These are phyloP conservation scores for Chaetomiaceae sp. DNA, from an alignment of 2,329 filamentous ascomycete genomes.

Conservation along the genomic window DNA sequence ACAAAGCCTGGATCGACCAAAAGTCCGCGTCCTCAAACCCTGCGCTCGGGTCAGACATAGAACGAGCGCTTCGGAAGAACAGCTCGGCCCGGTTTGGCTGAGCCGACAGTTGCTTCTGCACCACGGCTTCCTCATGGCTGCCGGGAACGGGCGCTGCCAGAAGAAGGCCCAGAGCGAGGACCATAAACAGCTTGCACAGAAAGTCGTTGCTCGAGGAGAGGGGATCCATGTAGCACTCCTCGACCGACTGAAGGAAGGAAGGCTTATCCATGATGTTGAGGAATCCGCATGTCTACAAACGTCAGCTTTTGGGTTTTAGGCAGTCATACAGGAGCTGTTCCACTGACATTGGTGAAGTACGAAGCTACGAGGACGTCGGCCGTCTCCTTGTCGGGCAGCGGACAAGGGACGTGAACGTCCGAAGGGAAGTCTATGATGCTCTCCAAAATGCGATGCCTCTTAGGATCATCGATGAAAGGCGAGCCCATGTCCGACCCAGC, in stretches of 20 bases:
- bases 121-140: conserved; percentile 42
- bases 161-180: conserved; percentile 57
- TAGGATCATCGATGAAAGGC: conserved; percentile 51
- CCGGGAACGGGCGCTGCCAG: conserved; percentile 48
- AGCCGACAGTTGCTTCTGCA: conserved; percentile 45
- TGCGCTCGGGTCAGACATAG: conserved; percentile 38
- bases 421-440: conserved; percentile 42
- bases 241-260: conserved; percentile 43
- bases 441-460: conserved; percentile 52
- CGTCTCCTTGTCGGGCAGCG: conserved; percentile 50
- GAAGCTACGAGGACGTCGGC: conserved; percentile 50
- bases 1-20: conserved; percentile 58
- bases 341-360: conserved; percentile 54
- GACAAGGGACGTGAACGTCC: conserved; percentile 41
- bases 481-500: conserved; percentile 41
- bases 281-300: conserved; percentile 50
- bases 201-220: conserved; percentile 43
- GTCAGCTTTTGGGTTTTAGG: too few relatives aligned
- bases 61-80: conserved; percentile 56
- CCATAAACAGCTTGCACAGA: conserved; percentile 55
- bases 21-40: conserved; percentile 58
- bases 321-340: background rate
- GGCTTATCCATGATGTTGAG: conserved; percentile 53
- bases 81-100: conserved; percentile 51
- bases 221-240: conserved; percentile 49